Conservation (phyloP, 2,329 filamentous ascomycete genomes). For the Gremmenia infestans region DNA sequence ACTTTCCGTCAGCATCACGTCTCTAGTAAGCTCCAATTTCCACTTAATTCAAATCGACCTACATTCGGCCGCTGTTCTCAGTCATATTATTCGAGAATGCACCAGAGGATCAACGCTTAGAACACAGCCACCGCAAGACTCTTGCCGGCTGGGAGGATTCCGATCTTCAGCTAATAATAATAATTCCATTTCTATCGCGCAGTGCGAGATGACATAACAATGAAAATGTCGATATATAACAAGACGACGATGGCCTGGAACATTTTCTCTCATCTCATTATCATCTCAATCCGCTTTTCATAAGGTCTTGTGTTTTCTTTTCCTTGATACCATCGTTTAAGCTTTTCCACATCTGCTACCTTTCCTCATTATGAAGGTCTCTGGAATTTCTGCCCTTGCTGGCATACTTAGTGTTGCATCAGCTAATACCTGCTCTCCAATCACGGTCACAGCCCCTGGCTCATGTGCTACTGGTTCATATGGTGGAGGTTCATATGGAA, state of each 20-base stretch:
- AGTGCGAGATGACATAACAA: neutral
- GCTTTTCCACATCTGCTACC: neutral
- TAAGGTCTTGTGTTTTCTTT: slow-evolving; percentile 13
- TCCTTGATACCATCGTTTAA: slow-evolving; percentile 16
- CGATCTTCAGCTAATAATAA: neutral
- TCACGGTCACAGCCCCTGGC: slow-evolving; percentile 11
- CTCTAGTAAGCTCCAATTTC: no score
- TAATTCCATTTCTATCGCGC: neutral
- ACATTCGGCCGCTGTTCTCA: no score
- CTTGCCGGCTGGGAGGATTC: neutral
- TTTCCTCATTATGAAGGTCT: slow-evolving; percentile 21
- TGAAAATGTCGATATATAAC: neutral
- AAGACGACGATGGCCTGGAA: neutral
- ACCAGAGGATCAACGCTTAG: neutral
- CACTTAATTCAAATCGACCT: no score
- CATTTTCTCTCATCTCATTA: slow-evolving; percentile 4
- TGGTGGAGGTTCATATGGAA: no score
- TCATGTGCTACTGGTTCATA: neutral
- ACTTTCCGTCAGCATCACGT: no score
- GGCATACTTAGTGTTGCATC: slow-evolving; percentile 13
- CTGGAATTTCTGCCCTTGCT: slow-evolving; percentile 11
- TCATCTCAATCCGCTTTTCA: neutral
- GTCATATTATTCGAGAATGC: no score
- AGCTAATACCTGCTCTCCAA: slow-evolving; percentile 11
- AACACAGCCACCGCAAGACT: neutral